Evolutionary conservation across 2,329 filamentous ascomycete species (phyloP).

Genomic region (Claviceps citrina): DNA sequence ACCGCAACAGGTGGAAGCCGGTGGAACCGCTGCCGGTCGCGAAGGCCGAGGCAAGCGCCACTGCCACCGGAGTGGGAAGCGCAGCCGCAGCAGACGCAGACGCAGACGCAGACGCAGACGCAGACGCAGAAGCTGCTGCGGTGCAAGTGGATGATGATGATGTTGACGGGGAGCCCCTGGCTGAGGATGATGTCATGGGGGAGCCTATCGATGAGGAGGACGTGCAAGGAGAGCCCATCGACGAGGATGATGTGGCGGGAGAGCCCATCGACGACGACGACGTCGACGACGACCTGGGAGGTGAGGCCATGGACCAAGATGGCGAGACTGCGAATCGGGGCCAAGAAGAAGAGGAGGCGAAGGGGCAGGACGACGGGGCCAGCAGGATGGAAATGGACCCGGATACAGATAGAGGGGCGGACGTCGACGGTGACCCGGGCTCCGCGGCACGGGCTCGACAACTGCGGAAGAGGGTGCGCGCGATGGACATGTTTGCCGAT

Average conservation of each 20-base stretch:
- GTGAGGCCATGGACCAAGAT: conserved; percentile 28
- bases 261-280: conserved; percentile 29
- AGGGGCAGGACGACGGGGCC: background rate
- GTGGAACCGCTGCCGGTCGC: conserved; percentile 23
- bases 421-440: conserved; percentile 17
- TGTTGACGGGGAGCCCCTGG: conserved; percentile 22
- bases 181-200: conserved; percentile 29
- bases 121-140: background rate
- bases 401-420: conserved; percentile 28
- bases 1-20: conserved; percentile 33
- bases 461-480: conserved; percentile 48
- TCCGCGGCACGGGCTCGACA: conserved; percentile 20
- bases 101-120: conserved; percentile 1
- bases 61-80: no score
- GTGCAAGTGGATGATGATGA: conserved; percentile 29
- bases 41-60: conserved; percentile 6
- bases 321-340: conserved; percentile 17
- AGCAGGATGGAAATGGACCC: conserved; percentile 10
- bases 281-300: conserved; percentile 26
- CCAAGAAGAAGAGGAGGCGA: conserved; percentile 12
- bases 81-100: no score
- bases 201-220: conserved; percentile 32
- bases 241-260: conserved; percentile 25
- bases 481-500: conserved; percentile 78
- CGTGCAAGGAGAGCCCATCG: conserved; percentile 30